phyloP scores from a whole-genome alignment of 257 asterid genomes.

The Nicotiana attenuata region DNA sequence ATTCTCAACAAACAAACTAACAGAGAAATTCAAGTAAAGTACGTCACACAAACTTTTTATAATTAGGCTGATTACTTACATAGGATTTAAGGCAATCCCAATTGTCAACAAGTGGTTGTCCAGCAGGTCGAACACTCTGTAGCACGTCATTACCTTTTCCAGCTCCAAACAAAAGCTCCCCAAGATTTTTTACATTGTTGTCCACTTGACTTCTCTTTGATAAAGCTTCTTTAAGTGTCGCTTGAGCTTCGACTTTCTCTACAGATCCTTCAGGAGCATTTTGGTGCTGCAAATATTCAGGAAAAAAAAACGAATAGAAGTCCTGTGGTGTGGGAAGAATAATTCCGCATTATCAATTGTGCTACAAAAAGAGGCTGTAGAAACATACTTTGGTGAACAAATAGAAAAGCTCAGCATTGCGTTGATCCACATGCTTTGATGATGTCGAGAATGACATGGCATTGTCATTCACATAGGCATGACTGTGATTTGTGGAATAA shows the following conservation, averaged over 20 bases:
- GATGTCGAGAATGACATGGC: constrained; percentile 54
- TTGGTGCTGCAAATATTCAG: constrained; percentile 28
- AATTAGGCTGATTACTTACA: constrained; percentile 33
- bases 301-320: background rate
- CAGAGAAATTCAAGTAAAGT: background rate
- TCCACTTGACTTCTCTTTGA: constrained; percentile 68
- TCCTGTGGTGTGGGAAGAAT: background rate
- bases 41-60: no score
- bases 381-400: constrained; percentile 72
- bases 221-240: constrained; percentile 65
- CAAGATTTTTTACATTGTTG: constrained; percentile 56
- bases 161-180: constrained; percentile 75
- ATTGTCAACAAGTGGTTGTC: constrained; percentile 31
- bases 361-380: background rate
- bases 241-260: constrained; percentile 72
- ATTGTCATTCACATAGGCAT: constrained; percentile 7
- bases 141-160: constrained; percentile 57
- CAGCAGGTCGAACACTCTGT: constrained; percentile 47
- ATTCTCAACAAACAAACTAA: no score
- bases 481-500: background rate
- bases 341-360: background rate
- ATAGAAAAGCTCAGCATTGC: constrained; percentile 77
- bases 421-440: constrained; percentile 58
- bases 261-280: constrained; percentile 72
- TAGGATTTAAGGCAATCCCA: constrained; percentile 72